Evolutionary conservation across 305 asterid genomes (phyloP).

Genomic region (Striga hermonthica): DNA sequence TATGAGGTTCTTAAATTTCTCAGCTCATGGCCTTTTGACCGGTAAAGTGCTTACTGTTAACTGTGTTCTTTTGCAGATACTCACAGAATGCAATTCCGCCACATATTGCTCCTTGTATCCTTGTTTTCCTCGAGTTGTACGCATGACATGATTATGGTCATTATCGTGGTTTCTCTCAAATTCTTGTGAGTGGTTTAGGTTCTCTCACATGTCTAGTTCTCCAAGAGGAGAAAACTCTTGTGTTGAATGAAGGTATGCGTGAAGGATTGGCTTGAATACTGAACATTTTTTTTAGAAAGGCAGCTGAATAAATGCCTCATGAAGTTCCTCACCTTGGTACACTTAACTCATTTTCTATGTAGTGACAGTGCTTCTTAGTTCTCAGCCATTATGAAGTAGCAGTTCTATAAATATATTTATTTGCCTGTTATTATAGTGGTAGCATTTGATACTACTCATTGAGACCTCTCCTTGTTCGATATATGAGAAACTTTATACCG

Average conservation of each 20-base stretch:
- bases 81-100: constrained; percentile 76
- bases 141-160: background rate
- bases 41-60: constrained; percentile 14
- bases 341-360: no score
- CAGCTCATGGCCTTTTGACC: constrained; percentile 27
- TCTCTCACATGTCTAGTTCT: background rate
- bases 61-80: constrained; percentile 55
- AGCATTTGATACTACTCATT: no score
- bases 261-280: no score
- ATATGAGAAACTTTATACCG: background rate
- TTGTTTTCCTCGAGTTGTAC: constrained; percentile 29
- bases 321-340: no score
- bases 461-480: background rate
- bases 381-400: no score
- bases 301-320: no score
- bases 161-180: constrained; percentile 22
- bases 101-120: constrained; percentile 95
- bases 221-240: no score
- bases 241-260: no score
- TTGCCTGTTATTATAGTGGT: no score
- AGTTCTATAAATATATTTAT: no score
- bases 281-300: no score
- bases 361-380: no score
- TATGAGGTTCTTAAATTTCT: constrained; percentile 15
- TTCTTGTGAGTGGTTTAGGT: constrained; percentile 14